phyloP scores from a whole-genome alignment of 2,329 filamentous ascomycete genomes.

The Rutstroemia sp. region DNA sequence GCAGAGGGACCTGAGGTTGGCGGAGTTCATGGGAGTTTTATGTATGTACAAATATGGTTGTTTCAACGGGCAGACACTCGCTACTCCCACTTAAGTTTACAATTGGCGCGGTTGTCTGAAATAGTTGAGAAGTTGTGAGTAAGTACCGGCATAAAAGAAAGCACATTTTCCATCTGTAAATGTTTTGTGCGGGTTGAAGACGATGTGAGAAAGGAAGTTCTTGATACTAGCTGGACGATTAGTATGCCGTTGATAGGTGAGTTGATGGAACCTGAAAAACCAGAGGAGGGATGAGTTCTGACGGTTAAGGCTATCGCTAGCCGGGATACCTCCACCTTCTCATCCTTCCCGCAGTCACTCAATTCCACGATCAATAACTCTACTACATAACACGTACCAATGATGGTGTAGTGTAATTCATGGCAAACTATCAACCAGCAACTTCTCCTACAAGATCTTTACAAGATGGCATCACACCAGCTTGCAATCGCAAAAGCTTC shows the following conservation, averaged over 20 bases:
- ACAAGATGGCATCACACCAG: constrained; percentile 58
- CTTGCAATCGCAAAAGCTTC: constrained; percentile 73
- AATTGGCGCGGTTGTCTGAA: neutral
- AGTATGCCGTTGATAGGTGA: too few relatives aligned
- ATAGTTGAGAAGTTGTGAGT: neutral
- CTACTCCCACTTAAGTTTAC: neutral
- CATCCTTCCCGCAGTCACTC: neutral
- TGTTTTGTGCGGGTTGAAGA: neutral
- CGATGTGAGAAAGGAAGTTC: too few relatives aligned
- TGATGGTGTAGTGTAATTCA: neutral
- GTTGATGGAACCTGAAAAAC: too few relatives aligned
- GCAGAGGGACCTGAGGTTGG: constrained; percentile 1
- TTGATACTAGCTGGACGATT: too few relatives aligned
- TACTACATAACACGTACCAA: neutral
- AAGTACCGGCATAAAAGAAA: neutral
- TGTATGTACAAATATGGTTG: neutral
- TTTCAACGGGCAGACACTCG: neutral
- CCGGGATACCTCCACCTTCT: neutral
- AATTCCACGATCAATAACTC: too few relatives aligned
- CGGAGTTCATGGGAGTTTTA: neutral
- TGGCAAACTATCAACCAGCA: neutral
- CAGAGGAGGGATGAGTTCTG: too few relatives aligned
- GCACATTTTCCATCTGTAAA: too few relatives aligned
- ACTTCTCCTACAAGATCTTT: neutral
- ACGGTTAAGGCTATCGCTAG: too few relatives aligned